phyloP scores from a whole-genome alignment of 2,329 filamentous ascomycete genomes.

The Pseudogymnoascus sp. region DNA sequence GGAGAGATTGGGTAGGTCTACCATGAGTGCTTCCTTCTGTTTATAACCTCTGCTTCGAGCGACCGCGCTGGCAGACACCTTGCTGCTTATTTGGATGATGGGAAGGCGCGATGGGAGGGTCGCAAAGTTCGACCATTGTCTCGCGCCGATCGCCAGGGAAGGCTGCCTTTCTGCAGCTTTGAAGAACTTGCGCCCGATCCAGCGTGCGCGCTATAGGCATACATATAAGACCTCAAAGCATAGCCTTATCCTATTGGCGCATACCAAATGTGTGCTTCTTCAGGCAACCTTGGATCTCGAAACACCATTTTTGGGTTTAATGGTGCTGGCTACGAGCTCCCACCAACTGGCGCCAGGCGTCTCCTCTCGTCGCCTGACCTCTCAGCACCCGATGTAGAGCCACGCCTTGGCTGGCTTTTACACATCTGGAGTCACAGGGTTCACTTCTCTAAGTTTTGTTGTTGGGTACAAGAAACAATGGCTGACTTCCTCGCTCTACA shows the following conservation, averaged over 20 bases:
- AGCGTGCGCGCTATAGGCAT: background rate
- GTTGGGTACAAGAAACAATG: background rate
- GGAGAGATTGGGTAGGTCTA: conserved; percentile 90
- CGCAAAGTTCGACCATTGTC: background rate
- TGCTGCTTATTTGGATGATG: background rate
- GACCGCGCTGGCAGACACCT: background rate
- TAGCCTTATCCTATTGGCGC: background rate
- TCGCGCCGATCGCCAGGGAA: background rate
- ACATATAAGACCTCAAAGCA: background rate
- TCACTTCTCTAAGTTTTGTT: background rate
- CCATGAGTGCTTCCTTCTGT: background rate
- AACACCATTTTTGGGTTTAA: background rate
- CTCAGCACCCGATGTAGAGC: background rate
- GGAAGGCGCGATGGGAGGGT: background rate
- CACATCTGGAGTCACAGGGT: background rate
- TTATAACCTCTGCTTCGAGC: conserved; percentile 6
- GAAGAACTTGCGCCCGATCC: background rate
- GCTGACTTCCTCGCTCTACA: conserved; percentile 1
- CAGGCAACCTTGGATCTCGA: background rate
- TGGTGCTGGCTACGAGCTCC: background rate
- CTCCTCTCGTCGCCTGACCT: background rate
- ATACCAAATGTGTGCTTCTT: background rate
- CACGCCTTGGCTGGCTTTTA: background rate
- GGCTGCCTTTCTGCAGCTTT: background rate
- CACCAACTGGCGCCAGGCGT: background rate